Evolutionary conservation across 805 yeast genomes (phyloP), one percentile per base, ranked within the genome.

Genomic region (Brettanomyces nanus): DNA sequence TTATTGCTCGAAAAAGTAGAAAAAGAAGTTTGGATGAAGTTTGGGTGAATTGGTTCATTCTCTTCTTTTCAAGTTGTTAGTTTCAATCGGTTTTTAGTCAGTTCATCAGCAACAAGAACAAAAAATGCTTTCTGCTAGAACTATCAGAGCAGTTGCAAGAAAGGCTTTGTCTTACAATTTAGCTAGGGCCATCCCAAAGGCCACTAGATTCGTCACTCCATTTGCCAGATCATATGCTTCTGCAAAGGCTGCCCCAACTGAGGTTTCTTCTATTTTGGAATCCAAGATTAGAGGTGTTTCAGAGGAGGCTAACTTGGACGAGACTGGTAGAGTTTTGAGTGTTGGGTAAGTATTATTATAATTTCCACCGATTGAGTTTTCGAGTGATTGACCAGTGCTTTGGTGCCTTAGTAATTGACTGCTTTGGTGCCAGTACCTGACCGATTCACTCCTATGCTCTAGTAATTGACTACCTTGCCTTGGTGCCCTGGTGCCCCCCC

Each of bases 251-350:
- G 87, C 95, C 58, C 97, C 99, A 66, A 92, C 97, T 55, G 99
- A 92, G 76, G 98, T 92, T 53, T 89, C 98, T 55, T 86, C 97
- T 45, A 92, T 92, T 73, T 80, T 92, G 64, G 98, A 92, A 77
- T 95, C 92, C 71, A 87, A 95, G 75, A 92, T 92, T 76, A 89
- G 96, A 77, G 98, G 98, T 73, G 94, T 90, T 59, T 80, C 95
- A 50, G 92, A 86, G 62, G 97, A 90, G 71, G 85, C 96, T 59
- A 80, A 85, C 82, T 81, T 92, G 63, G 86, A 92, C 71, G 98
- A 92, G 75, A 94, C 98, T 65, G 99, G 99, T 70, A 86, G 95
- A 74, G 98, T 92, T 63, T 77, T 92, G 65, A 83, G 97, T 54
- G 96, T 92, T 64, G 98, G 86, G 86, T 80, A 73, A 56, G 86